A percentile compares a stretch with the other conserved stretches of the same genome.
These are phyloP conservation scores for Penicillium fuscoglaucum DNA, from an alignment of 2,329 filamentous ascomycete genomes.

Conservation along the genomic window DNA sequence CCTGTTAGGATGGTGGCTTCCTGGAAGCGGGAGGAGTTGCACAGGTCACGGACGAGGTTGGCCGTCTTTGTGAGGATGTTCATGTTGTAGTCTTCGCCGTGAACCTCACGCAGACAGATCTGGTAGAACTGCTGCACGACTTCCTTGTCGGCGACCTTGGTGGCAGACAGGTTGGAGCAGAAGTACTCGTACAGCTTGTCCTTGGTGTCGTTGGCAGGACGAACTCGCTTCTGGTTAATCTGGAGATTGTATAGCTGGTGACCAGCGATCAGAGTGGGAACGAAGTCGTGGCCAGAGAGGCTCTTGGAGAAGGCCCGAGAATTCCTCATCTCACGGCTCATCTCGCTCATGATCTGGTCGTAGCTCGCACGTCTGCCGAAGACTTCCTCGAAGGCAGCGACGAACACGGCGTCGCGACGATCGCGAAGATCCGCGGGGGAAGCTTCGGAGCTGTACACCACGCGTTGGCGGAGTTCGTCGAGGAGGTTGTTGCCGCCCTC, in stretches of 20 bases:
- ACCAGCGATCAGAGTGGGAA: conserved; percentile 35
- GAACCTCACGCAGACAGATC: conserved; percentile 35
- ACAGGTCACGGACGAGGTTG: conserved; percentile 32
- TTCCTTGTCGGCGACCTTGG: conserved; percentile 26
- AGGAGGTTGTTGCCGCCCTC: conserved; percentile 46
- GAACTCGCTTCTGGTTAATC: conserved; percentile 33
- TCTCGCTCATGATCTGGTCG: conserved; percentile 46
- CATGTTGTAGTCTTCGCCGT: conserved; percentile 32
- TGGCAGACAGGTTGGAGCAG: conserved; percentile 35
- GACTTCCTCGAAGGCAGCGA: conserved; percentile 48
- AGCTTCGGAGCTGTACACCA: conserved; percentile 48
- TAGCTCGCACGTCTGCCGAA: conserved; percentile 40
- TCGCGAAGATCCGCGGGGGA: conserved; percentile 32
- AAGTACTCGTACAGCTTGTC: conserved; percentile 41
- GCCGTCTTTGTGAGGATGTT: conserved; percentile 34
- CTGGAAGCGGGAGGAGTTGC: conserved; percentile 33
- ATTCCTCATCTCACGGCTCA: conserved; percentile 46
- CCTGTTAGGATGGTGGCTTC: conserved; percentile 37
- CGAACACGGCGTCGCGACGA: conserved; percentile 46
- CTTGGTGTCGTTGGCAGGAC: conserved; percentile 33
- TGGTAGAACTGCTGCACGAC: conserved; percentile 36
- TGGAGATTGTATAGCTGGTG: conserved; percentile 34
- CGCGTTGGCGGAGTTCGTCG: conserved; percentile 51
- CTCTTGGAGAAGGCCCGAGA: conserved; percentile 42
- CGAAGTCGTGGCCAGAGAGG: conserved; percentile 35